Percentiles rank a stretch among this genome's conserved stretches.
Conservation (phyloP, 306 rosid species). For the Urtica urens region DNA sequence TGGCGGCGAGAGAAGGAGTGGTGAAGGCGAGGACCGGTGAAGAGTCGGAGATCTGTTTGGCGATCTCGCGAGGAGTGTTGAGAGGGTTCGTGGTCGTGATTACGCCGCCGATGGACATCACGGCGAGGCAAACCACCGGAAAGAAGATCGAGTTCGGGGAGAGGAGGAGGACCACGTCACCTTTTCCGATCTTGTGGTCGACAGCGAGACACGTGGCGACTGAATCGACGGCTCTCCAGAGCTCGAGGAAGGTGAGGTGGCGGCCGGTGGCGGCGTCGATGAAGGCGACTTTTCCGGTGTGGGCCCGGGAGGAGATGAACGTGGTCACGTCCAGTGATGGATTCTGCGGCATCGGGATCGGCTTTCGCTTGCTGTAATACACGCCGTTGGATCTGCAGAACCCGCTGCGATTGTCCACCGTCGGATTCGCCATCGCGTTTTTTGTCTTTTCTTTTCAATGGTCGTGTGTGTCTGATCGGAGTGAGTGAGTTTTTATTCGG, state of each 20-base stretch:
- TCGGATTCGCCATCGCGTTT: slow-evolving; percentile 9
- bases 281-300: slow-evolving; percentile 57
- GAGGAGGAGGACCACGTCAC: slow-evolving; percentile 67
- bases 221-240: slow-evolving; percentile 56
- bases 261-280: slow-evolving; percentile 68
- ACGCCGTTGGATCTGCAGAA: slow-evolving; percentile 47
- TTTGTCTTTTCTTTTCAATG: too few relatives aligned
- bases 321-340: slow-evolving; percentile 46
- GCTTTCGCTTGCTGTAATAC: slow-evolving; percentile 63
- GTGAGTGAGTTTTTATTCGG: too few relatives aligned
- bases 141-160: slow-evolving; percentile 76
- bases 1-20: slow-evolving; percentile 32
- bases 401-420: slow-evolving; percentile 46
- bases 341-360: slow-evolving; percentile 46
- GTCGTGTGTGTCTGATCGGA: too few relatives aligned
- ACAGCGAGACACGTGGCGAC: slow-evolving; percentile 46
- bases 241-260: slow-evolving; percentile 41
- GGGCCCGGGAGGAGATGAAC: slow-evolving; percentile 72
- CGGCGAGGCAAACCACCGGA: slow-evolving; percentile 70
- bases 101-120: slow-evolving; percentile 82
- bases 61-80: slow-evolving; percentile 64
- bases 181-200: slow-evolving; percentile 56
- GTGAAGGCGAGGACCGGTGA: slow-evolving; percentile 74
- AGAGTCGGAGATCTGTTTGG: slow-evolving; percentile 68
- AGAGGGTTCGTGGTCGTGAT: slow-evolving; percentile 89